Percentiles rank a stretch among this genome's conserved stretches.
Conservation (phyloP, 805 yeast genomes). For the Myxozyma nipponensis region DNA sequence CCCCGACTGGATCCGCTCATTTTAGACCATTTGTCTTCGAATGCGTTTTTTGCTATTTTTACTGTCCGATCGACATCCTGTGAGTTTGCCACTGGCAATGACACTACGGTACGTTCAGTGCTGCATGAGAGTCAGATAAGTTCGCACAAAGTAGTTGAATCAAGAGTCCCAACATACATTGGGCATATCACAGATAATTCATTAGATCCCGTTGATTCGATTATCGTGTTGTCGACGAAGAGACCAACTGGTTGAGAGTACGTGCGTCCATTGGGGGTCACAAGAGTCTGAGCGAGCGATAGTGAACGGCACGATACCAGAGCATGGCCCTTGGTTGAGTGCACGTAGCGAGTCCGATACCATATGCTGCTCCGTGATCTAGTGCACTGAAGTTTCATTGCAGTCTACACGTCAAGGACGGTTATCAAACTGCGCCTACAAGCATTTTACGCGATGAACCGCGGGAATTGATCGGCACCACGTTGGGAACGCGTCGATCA, state of each 20-base stretch:
- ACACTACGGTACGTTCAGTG: conserved; percentile 5
- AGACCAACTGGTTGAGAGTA: conserved; percentile 83
- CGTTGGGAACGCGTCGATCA: too few relatives aligned
- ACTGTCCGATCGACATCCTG: conserved; percentile 17
- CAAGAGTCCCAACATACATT: conserved; percentile 6
- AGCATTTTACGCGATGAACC: too few relatives aligned
- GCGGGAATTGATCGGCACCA: too few relatives aligned
- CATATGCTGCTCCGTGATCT: too few relatives aligned
- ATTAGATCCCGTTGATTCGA: conserved; percentile 49
- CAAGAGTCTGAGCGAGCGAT: neutral
- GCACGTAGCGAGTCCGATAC: too few relatives aligned
- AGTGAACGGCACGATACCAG: too few relatives aligned
- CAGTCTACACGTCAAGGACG: too few relatives aligned
- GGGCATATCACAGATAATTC: conserved; percentile 43
- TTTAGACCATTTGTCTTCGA: conserved; percentile 4
- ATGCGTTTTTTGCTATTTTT: conserved; percentile 12
- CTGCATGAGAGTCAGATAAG: conserved; percentile 1
- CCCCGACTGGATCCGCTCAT: conserved; percentile 16
- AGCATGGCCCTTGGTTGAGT: too few relatives aligned
- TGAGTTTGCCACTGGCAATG: conserved; percentile 4
- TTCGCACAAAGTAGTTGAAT: neutral
- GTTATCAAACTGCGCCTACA: too few relatives aligned
- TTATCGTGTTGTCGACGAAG: conserved; percentile 78
- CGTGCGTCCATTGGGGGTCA: conserved; percentile 56
- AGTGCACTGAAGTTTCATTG: too few relatives aligned